Conservation (phyloP, 2,329 filamentous ascomycete species). For the Ascomycota sp. region DNA sequence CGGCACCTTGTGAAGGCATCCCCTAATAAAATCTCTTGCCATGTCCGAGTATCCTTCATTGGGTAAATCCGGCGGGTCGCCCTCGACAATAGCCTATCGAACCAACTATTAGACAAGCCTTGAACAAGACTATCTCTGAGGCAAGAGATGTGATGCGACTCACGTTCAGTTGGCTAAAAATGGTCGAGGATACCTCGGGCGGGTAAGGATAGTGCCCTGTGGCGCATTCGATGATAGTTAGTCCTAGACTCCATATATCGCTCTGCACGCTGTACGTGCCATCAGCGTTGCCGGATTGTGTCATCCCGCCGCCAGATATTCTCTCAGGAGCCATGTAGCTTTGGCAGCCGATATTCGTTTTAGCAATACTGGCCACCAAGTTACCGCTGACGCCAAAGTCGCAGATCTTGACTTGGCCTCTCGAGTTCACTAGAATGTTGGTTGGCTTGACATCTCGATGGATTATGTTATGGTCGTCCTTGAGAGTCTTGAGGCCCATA, state of each 20-base stretch:
- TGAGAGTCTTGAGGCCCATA: slow-evolving; percentile 75
- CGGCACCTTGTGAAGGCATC: slow-evolving; percentile 81
- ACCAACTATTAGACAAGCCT: not conserved
- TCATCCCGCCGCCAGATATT: slow-evolving; percentile 68
- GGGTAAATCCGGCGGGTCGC: slow-evolving; percentile 78
- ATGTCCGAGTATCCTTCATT: slow-evolving; percentile 52
- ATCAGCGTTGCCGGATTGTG: slow-evolving; percentile 42
- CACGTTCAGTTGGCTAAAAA: slow-evolving; percentile 91
- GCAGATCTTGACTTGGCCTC: slow-evolving; percentile 88
- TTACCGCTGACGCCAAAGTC: slow-evolving; percentile 97
- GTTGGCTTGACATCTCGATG: slow-evolving; percentile 96
- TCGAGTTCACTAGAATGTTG: slow-evolving; percentile 84
- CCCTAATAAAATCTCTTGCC: slow-evolving; percentile 68
- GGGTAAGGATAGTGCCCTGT: slow-evolving; percentile 90
- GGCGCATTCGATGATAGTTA: slow-evolving; percentile 90
- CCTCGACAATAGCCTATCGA: slow-evolving; percentile 78
- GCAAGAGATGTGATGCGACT: slow-evolving; percentile 18
- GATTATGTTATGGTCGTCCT: slow-evolving; percentile 98
- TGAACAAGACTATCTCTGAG: too few relatives aligned
- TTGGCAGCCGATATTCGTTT: slow-evolving; percentile 96
- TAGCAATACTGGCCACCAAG: slow-evolving; percentile 86
- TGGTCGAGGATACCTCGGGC: slow-evolving; percentile 91
- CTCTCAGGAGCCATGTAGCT: slow-evolving; percentile 97
- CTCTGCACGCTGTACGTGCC: slow-evolving; percentile 95
- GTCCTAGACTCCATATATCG: slow-evolving; percentile 87